Evolutionary conservation across 1,284 basidiomycete genomes (phyloP), one percentile per base, ranked within the genome.

Genomic region (Pyrrhoderma noxium): DNA sequence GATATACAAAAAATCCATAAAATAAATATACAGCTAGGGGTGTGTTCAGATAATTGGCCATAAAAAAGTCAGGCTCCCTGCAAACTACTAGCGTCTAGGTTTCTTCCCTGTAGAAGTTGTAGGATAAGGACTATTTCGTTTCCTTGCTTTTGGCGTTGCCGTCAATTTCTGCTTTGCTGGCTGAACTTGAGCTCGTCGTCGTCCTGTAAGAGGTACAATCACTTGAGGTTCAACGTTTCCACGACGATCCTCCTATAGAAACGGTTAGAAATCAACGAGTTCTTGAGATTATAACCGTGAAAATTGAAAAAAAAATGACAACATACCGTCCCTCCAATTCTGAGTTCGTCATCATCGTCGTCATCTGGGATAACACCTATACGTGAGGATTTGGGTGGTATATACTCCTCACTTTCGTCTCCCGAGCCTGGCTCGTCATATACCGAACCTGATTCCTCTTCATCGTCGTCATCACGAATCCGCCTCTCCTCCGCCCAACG

Each of bases 331-430:
- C 45, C 41, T 7, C 54, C 51, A 13, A 56, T 22, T 47, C 48
- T 56, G 3, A 52, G 51, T 27, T 56, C 51, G 22, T 56, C 54
- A 14, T 52, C 54, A 14, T 52, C 54, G 8, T 51, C 53, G 13
- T 47, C 45, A n/a, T 52, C 51, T 45, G 49, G n/a, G 5, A 36
- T 40, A 46, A 8, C 42, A 44, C 19, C 45, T 49, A 11, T 14
- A 40, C 36, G 37, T 22, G 8, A 5, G 8, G 38, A 7, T n/a
- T 22, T 19, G 9, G 27, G 19, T 13, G 37, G 47, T 13, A 42
- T 39, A 23, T 41, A 41, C 9, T 27, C 42, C 7, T 40, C 18
- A 16, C 35, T 35, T 14, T 54, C 47, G n/a, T 40, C 49, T 8
- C 42, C 49, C 2, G 48, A 41, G 1, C 13, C 48, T 9, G n/a